phyloP scores from a whole-genome alignment of 2,329 filamentous ascomycete genomes.

The Aspergillus proliferans region DNA sequence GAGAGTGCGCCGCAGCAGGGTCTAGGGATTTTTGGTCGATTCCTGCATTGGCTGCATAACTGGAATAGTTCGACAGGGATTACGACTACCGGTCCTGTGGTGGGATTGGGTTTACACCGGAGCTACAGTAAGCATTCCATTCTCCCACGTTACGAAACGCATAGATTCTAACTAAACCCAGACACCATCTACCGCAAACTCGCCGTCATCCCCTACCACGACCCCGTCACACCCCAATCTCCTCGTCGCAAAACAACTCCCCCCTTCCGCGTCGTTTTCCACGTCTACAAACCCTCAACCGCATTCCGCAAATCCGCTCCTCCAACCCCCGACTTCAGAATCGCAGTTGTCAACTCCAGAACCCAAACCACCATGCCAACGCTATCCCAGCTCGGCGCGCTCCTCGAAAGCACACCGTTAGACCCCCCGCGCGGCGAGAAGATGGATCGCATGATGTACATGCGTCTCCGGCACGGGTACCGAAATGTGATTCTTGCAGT shows the following conservation, averaged over 20 bases:
- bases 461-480: slow-evolving; percentile 75
- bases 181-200: slow-evolving; percentile 71
- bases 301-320: slow-evolving; percentile 75
- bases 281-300: slow-evolving; percentile 71
- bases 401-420: slow-evolving; percentile 69
- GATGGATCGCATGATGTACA: slow-evolving; percentile 55
- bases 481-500: slow-evolving; percentile 80
- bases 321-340: slow-evolving; percentile 71
- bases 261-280: slow-evolving; percentile 68
- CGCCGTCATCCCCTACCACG: slow-evolving; percentile 65
- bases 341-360: slow-evolving; percentile 74
- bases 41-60: slow-evolving; percentile 28
- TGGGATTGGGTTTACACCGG: slow-evolving; percentile 49
- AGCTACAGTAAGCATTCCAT: slow-evolving; percentile 42
- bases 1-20: slow-evolving; percentile 2
- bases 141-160: neutral
- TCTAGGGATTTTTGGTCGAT: slow-evolving; percentile 19
- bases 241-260: slow-evolving; percentile 25
- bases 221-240: slow-evolving; percentile 41
- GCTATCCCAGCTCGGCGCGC: slow-evolving; percentile 60
- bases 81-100: slow-evolving; percentile 42
- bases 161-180: slow-evolving; percentile 28
- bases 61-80: slow-evolving; percentile 17
- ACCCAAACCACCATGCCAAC: slow-evolving; percentile 63
- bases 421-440: slow-evolving; percentile 52